Conservation (phyloP, 495 filamentous ascomycete genomes). For the Aspergillus diversus region DNA sequence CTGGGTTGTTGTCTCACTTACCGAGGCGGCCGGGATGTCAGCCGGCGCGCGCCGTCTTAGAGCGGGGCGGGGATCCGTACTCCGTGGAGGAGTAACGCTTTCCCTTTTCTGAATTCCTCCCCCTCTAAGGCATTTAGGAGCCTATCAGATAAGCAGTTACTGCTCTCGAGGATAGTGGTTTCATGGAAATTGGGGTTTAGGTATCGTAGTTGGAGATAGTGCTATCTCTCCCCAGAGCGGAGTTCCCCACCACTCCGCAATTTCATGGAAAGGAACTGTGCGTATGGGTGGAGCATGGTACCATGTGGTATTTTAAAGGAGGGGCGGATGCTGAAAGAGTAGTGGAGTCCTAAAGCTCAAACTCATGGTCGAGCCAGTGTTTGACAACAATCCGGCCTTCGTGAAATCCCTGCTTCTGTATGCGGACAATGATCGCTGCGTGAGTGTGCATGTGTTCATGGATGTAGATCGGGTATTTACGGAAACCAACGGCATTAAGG, state of each 20-base stretch:
- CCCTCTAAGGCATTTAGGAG: not conserved
- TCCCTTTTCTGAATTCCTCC: not conserved
- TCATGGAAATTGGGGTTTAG: not conserved
- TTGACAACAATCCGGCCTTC: conserved; percentile 79
- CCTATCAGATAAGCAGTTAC: not conserved
- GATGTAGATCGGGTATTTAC: conserved; percentile 85
- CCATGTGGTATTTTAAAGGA: not conserved
- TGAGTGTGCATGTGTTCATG: conserved; percentile 79
- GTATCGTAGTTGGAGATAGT: not conserved
- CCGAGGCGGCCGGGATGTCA: not conserved
- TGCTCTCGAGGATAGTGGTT: conserved; percentile 2
- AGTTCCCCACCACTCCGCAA: not conserved
- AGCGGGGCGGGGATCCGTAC: conserved; percentile 18
- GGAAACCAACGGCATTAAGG: conserved; percentile 74
- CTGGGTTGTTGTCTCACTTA: not conserved
- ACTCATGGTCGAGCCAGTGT: conserved; percentile 81
- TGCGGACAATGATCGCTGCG: conserved; percentile 86
- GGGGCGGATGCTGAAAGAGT: not conserved
- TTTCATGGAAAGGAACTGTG: not conserved
- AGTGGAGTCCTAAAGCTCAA: conserved; percentile 55
- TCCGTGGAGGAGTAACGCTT: conserved; percentile 10
- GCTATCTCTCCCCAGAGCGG: not conserved
- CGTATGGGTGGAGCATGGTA: not conserved
- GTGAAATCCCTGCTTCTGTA: conserved; percentile 59
- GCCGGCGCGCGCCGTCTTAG: not conserved